Conservation (phyloP, 345 rosid species). For the Pistacia vera region DNA sequence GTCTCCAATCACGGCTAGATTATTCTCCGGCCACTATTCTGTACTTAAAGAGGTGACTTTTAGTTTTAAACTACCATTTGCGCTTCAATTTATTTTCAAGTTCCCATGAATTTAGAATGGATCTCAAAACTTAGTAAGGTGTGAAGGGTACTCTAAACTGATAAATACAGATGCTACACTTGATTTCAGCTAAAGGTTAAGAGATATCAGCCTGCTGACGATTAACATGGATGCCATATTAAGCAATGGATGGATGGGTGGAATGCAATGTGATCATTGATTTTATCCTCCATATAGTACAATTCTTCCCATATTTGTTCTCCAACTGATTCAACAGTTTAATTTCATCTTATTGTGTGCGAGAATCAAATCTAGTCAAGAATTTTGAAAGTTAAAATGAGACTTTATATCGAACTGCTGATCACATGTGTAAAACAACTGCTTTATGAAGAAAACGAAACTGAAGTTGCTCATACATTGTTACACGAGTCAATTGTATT, state of each 20-base stretch:
- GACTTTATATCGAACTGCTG: not conserved
- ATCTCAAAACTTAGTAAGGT: not conserved
- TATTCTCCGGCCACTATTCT: constrained; percentile 59
- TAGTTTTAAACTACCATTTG: not conserved
- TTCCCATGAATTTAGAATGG: not conserved
- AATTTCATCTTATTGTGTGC: no score
- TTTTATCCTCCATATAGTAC: no score
- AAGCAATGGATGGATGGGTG: no score
- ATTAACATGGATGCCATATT: no score
- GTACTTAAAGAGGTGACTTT: constrained; percentile 66
- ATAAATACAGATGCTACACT: not conserved
- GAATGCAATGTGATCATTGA: no score
- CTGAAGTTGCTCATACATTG: not conserved
- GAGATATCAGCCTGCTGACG: no score
- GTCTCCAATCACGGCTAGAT: constrained; percentile 86
- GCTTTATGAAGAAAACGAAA: not conserved
- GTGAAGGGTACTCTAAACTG: not conserved
- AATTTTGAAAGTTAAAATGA: not conserved
- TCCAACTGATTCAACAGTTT: no score
- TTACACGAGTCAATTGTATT: no score
- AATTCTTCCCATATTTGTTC: no score
- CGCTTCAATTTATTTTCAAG: not conserved
- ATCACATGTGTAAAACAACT: no score
- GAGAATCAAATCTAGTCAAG: not conserved
- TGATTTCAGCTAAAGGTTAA: no score